phyloP scores from a whole-genome alignment of 805 yeast species.

The Ogataea zsoltii region DNA sequence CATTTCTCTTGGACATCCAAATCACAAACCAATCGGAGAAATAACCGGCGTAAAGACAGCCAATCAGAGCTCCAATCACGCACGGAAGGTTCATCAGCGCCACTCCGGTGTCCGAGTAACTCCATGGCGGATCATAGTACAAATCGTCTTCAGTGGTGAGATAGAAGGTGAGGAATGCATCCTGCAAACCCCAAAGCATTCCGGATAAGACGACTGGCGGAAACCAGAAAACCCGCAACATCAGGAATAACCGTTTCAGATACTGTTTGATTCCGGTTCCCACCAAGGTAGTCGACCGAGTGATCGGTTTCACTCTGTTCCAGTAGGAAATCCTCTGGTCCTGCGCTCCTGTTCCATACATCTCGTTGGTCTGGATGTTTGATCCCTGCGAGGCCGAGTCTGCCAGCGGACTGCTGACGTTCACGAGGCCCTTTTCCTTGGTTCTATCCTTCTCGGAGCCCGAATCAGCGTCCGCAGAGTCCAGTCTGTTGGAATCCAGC shows the following conservation, averaged over 20 bases:
- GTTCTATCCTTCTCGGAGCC: slow-evolving; percentile 8
- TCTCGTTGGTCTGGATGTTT: slow-evolving; percentile 8
- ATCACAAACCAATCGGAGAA: slow-evolving; percentile 60
- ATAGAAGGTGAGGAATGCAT: slow-evolving; percentile 73
- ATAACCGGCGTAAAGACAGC: slow-evolving; percentile 65
- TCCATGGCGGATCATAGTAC: slow-evolving; percentile 67
- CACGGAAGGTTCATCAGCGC: slow-evolving; percentile 77
- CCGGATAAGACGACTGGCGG: slow-evolving; percentile 70
- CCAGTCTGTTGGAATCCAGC: slow-evolving; percentile 28
- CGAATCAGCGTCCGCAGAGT: not conserved
- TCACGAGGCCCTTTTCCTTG: no score
- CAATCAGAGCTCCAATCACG: slow-evolving; percentile 63
- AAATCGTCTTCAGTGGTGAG: slow-evolving; percentile 70
- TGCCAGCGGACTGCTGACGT: not conserved
- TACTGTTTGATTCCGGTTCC: slow-evolving; percentile 73
- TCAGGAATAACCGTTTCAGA: slow-evolving; percentile 46
- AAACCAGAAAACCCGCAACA: slow-evolving; percentile 57
- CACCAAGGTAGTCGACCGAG: slow-evolving; percentile 57
- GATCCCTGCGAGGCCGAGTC: slow-evolving; percentile 8
- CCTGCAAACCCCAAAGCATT: slow-evolving; percentile 79
- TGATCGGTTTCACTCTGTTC: slow-evolving; percentile 48
- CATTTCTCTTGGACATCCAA: slow-evolving; percentile 59
- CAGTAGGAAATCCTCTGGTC: slow-evolving; percentile 46
- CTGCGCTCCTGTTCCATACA: slow-evolving; percentile 39
- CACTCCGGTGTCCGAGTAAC: slow-evolving; percentile 63